These are phyloP conservation scores for Suillus paluster DNA, from an alignment of 768 basidiomycete genomes.

Conservation along the genomic window DNA sequence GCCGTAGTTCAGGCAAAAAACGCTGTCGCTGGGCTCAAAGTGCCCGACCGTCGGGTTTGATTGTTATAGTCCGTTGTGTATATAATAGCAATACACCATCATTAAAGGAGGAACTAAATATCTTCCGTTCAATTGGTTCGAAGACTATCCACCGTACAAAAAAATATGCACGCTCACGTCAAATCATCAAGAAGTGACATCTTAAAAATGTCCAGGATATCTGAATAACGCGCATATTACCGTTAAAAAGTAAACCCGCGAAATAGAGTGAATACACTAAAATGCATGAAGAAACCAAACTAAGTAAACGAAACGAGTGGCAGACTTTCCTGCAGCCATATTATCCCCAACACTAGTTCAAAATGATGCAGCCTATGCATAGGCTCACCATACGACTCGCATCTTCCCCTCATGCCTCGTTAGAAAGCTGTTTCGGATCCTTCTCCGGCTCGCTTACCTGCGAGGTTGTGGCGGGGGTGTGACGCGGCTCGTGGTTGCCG, in stretches of 20 bases:
- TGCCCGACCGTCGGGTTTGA: too few species aligned
- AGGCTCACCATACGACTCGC: background rate
- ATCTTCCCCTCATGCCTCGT: background rate
- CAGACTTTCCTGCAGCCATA: background rate
- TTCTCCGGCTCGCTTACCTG: slow-evolving; percentile 36
- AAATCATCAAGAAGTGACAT: background rate
- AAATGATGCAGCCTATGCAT: background rate
- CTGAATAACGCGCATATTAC: background rate
- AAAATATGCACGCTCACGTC: too few species aligned
- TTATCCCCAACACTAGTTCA: background rate
- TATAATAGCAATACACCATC: too few species aligned
- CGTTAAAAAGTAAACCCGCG: background rate
- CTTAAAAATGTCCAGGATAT: background rate
- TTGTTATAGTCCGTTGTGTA: too few species aligned
- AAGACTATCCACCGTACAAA: too few species aligned
- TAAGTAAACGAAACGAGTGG: background rate
- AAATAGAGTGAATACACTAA: background rate
- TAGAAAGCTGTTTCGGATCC: background rate
- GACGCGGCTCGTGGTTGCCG: slow-evolving; percentile 42
- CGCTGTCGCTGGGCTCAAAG: too few species aligned
- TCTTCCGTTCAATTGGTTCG: too few species aligned
- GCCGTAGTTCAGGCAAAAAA: too few species aligned
- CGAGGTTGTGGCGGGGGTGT: slow-evolving; percentile 25
- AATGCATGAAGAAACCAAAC: background rate
- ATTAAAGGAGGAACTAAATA: too few species aligned